Evolutionary conservation across 2,329 filamentous ascomycete species (phyloP).

Genomic region (Pseudogymnoascus sp.): DNA sequence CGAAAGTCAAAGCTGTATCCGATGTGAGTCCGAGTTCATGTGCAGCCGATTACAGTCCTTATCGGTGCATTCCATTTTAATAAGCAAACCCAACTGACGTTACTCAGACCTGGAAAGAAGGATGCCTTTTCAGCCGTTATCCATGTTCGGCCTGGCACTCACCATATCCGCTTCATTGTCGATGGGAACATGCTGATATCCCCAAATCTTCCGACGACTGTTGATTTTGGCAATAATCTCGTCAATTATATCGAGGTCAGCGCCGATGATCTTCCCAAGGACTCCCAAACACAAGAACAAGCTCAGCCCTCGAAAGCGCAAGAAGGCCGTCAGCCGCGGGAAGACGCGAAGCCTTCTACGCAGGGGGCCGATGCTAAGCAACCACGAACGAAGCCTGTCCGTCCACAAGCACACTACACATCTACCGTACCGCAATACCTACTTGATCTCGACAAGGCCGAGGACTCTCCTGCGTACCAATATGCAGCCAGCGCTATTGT

Average conservation of each 20-base stretch:
- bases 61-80: background rate
- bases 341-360: slow-evolving; percentile 28
- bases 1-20: slow-evolving; percentile 81
- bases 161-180: slow-evolving; percentile 93
- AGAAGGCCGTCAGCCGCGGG: slow-evolving; percentile 15
- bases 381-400: slow-evolving; percentile 47
- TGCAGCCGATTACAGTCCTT: slow-evolving; percentile 33
- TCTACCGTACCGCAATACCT: slow-evolving; percentile 75
- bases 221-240: slow-evolving; percentile 95
- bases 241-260: slow-evolving; percentile 97
- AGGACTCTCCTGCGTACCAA: slow-evolving; percentile 67
- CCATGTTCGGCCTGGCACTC: slow-evolving; percentile 82
- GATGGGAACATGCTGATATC: slow-evolving; percentile 90
- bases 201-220: slow-evolving; percentile 79
- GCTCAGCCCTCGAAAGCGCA: slow-evolving; percentile 27
- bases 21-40: slow-evolving; percentile 44
- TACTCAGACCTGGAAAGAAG: slow-evolving; percentile 31
- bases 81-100: slow-evolving; percentile 9
- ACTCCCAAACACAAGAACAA: slow-evolving; percentile 21
- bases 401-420: slow-evolving; percentile 54
- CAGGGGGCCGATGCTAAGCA: slow-evolving; percentile 37
- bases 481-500: slow-evolving; percentile 67
- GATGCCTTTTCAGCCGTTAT: slow-evolving; percentile 68
- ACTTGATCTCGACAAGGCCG: slow-evolving; percentile 74
- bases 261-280: slow-evolving; percentile 54